Conservation (phyloP, 306 rosid genomes). For the Acacia crassicarpa region DNA sequence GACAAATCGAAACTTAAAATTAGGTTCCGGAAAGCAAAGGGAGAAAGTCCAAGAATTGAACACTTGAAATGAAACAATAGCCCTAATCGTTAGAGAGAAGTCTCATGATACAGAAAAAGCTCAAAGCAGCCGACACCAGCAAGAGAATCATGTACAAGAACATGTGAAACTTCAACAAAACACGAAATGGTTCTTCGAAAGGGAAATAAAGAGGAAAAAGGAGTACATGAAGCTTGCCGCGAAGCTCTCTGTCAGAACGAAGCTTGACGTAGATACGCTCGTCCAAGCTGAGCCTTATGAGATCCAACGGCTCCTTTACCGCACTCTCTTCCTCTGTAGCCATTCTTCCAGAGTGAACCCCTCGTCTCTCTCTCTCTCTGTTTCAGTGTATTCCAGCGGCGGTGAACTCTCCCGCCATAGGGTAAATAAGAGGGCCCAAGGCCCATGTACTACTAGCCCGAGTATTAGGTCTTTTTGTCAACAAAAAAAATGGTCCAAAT, state of each 20-base stretch:
- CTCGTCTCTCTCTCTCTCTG: not conserved
- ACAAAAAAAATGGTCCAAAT: too few species aligned
- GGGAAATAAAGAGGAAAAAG: not conserved
- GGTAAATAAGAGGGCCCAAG: not conserved
- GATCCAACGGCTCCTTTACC: slow-evolving; percentile 99
- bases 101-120: not conserved
- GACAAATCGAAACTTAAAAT: not conserved
- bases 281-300: slow-evolving; percentile 93
- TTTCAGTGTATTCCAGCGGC: not conserved
- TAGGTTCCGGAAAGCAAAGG: not conserved
- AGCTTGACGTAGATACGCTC: slow-evolving; percentile 99
- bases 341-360: slow-evolving; percentile 33
- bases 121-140: not conserved
- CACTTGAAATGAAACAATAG: not conserved
- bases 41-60: not conserved
- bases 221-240: slow-evolving; percentile 92
- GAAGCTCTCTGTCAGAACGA: slow-evolving; percentile 95
- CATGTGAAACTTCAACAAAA: not conserved
- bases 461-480: too few species aligned
- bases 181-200: not conserved
- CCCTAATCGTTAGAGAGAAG: not conserved
- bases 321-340: slow-evolving; percentile 94
- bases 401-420: not conserved
- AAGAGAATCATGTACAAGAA: not conserved
- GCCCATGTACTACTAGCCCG: not conserved